phyloP scores from a whole-genome alignment of 2,329 filamentous ascomycete species.

The Alternaria angustiovoidea region DNA sequence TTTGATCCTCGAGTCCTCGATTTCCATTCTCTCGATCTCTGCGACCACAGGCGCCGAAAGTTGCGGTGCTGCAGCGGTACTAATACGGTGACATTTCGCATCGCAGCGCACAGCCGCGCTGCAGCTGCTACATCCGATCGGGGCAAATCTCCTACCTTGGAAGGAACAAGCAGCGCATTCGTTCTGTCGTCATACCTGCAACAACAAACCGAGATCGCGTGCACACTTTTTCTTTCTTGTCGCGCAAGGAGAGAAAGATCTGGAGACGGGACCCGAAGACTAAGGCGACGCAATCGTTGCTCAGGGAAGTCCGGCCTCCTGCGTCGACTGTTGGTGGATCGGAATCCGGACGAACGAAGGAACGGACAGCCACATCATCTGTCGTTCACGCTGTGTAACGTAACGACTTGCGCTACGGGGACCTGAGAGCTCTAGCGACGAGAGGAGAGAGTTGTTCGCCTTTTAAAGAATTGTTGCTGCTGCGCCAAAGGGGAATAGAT shows the following conservation, averaged over 20 bases:
- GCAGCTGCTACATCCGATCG: not conserved
- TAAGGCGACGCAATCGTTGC: not conserved
- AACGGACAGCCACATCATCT: not conserved
- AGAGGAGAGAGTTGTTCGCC: not conserved
- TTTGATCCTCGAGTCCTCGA: conserved; percentile 17
- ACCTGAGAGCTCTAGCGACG: not conserved
- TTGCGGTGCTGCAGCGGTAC: conserved; percentile 1
- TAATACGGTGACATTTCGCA: conserved; percentile 3
- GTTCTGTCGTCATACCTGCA: not conserved
- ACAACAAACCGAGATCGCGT: not conserved
- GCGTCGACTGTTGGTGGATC: conserved; percentile 13
- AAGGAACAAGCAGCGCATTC: not conserved
- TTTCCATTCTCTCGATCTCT: conserved; percentile 3
- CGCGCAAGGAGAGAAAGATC: not conserved
- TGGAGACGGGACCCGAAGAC: not conserved
- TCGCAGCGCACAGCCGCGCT: not conserved
- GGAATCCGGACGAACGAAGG: not conserved
- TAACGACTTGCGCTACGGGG: not conserved
- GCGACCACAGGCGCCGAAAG: not conserved
- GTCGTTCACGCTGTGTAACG: conserved; percentile 13
- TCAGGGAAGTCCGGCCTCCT: conserved; percentile 8
- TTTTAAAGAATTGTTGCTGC: not conserved
- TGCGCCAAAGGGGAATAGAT: not conserved
- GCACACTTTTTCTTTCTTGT: not conserved
- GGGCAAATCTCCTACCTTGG: not conserved